Evolutionary conservation across 495 filamentous ascomycete genomes (phyloP).

Genomic region (Lasiosphaeria ovina): DNA sequence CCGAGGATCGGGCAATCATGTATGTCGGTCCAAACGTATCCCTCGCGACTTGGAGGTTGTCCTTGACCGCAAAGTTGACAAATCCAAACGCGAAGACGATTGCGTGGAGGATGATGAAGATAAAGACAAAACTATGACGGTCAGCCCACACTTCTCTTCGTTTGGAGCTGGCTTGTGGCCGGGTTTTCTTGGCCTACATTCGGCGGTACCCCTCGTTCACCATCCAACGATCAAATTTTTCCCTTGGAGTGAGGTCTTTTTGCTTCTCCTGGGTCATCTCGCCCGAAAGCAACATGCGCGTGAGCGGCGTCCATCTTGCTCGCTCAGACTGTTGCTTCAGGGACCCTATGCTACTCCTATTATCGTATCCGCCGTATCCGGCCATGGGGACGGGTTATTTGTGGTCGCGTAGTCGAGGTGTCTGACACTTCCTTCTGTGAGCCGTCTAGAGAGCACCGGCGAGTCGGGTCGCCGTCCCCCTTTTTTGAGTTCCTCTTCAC

Average conservation of each 20-base stretch:
- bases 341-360: slow-evolving; percentile 28
- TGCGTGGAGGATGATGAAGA: slow-evolving; percentile 64
- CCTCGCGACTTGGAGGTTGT: slow-evolving; percentile 60
- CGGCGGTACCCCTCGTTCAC: slow-evolving; percentile 74
- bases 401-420: slow-evolving; percentile 12
- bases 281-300: slow-evolving; percentile 65
- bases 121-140: slow-evolving; percentile 60
- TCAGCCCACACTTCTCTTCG: slow-evolving; percentile 19
- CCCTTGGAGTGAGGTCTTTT: slow-evolving; percentile 54
- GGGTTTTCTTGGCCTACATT: slow-evolving; percentile 51
- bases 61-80: slow-evolving; percentile 71
- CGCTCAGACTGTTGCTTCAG: slow-evolving; percentile 52
- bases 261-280: slow-evolving; percentile 65
- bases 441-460: slow-evolving; percentile 16
- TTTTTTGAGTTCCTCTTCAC: slow-evolving; percentile 14
- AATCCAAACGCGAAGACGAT: slow-evolving; percentile 72
- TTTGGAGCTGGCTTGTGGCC: neutral
- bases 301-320: slow-evolving; percentile 67
- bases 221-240: slow-evolving; percentile 64
- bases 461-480: slow-evolving; percentile 13
- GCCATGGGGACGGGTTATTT: slow-evolving; percentile 34
- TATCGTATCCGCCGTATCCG: slow-evolving; percentile 35
- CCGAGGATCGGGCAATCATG: slow-evolving; percentile 67
- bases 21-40: slow-evolving; percentile 67
- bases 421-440: slow-evolving; percentile 10